Percentiles rank a stretch among this genome's conserved stretches.
These are phyloP conservation scores for Penicillium crustosum DNA, from an alignment of 2,329 filamentous ascomycete genomes.

Conservation along the genomic window DNA sequence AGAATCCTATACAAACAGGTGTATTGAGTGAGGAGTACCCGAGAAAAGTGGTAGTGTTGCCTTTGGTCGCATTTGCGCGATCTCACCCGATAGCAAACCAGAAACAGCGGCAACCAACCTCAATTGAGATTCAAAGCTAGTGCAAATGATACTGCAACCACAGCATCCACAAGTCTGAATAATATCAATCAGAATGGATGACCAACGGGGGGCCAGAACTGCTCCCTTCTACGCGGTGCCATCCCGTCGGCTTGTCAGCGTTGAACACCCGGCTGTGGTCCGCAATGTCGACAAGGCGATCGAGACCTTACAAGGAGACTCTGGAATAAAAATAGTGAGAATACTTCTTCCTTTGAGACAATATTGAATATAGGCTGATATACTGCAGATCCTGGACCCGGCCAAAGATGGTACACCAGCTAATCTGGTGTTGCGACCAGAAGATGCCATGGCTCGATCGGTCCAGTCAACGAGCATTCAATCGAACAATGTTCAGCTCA, in stretches of 20 bases:
- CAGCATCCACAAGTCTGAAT: not conserved
- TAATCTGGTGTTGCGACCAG: conserved; percentile 74
- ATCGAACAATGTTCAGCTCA: conserved; percentile 81
- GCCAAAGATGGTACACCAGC: conserved; percentile 51
- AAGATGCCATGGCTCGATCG: conserved; percentile 76
- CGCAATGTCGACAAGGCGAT: conserved; percentile 64
- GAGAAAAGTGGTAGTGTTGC: not conserved
- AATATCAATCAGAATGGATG: conserved; percentile 20
- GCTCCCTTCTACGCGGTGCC: conserved; percentile 55
- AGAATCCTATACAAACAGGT: not conserved
- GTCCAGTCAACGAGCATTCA: conserved; percentile 72
- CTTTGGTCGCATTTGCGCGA: not conserved
- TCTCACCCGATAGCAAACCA: not conserved
- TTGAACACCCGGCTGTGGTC: conserved; percentile 68
- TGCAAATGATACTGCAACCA: conserved; percentile 4
- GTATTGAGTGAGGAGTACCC: not conserved
- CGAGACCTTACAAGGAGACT: conserved; percentile 59
- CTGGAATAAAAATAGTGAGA: conserved; percentile 54
- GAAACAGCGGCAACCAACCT: not conserved
- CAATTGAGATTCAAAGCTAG: not conserved
- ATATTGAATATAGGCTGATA: conserved; percentile 7
- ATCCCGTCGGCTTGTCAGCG: conserved; percentile 54
- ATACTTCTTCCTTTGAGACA: not conserved
- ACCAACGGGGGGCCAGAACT: conserved; percentile 26
- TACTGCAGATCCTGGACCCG: conserved; percentile 46